Evolutionary conservation across 768 basidiomycete species (phyloP), one percentile per base, ranked within the genome.

Genomic region (Agrocybe praecox): DNA sequence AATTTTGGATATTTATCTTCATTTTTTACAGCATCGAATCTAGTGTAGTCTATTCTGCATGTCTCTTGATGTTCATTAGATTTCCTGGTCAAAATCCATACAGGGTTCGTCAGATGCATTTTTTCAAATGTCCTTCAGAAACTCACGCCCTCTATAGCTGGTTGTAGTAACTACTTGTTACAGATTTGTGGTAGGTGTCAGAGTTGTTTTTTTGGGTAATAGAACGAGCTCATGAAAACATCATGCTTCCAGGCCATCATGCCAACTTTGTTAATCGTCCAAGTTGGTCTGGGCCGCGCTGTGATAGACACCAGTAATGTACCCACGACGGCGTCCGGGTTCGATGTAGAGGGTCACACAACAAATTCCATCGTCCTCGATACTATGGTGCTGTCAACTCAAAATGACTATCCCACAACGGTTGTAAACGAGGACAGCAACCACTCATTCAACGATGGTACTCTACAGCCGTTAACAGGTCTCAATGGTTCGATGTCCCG

Each of bases 121-220:
- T 14, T 15, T 8, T 22, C 19, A 14, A 26, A 43, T 7, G 9
- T 24, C 44, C 2, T 18, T 6, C 15, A 40, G 12, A 15, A n/a
- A 56, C 10, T 33, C 24, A 8, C 18, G 21, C 12, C 21, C 33
- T n/a, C 19, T 42, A 34, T 29, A 62, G 57, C 17, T 62, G 15
- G 33, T 56, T 46, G 33, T 56, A 19, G 26, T 53, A 14, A 48
- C 52, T 52, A 29, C 49, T 47, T 43, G 29, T n/a, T 56, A 65
- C 49, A 69, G 71, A 11, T 14, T 71, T 8, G 71, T 72, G 53
- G 72, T 69, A 24, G 59, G 70, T n/a, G n/a, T 44, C 1, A 8
- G 36, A 9, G n/a, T 8, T 7, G 12, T 21, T 19, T 2, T n/a
- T 17, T 29, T 15, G 18, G 11, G 7, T 40, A 29, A 24, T 49